Conservation (phyloP, 495 filamentous ascomycete genomes). For the Oidiodendron maius region DNA sequence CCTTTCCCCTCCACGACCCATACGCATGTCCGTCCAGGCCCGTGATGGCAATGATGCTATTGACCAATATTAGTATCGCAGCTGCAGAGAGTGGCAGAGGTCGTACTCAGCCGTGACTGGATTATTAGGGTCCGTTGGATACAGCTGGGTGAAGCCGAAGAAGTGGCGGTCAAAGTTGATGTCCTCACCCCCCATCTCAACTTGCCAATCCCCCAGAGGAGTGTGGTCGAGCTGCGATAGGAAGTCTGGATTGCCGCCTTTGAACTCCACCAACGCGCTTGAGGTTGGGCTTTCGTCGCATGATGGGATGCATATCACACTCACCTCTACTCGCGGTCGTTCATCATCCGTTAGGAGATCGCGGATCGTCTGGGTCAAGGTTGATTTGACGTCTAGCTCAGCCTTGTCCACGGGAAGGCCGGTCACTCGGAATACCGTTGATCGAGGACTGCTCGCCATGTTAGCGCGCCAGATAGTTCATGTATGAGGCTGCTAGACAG, state of each 20-base stretch:
- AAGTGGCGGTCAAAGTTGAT: slow-evolving; percentile 16
- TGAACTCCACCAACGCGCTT: slow-evolving; percentile 12
- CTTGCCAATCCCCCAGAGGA: slow-evolving; percentile 7
- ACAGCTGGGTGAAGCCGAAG: slow-evolving; percentile 19
- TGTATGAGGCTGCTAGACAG: too few species aligned
- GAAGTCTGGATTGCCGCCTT: slow-evolving; percentile 8
- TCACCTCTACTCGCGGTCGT: neutral
- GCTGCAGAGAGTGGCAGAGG: neutral
- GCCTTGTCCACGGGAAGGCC: slow-evolving; percentile 8
- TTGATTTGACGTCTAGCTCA: slow-evolving; percentile 2
- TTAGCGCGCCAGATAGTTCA: neutral
- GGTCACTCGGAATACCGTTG: slow-evolving; percentile 7
- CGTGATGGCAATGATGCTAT: slow-evolving; percentile 30
- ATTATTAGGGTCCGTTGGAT: neutral
- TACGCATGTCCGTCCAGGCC: slow-evolving; percentile 30
- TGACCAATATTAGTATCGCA: neutral
- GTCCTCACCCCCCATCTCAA: slow-evolving; percentile 9
- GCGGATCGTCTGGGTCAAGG: slow-evolving; percentile 5
- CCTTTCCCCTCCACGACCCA: slow-evolving; percentile 30
- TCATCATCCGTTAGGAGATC: slow-evolving; percentile 5
- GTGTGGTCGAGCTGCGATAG: slow-evolving; percentile 2
- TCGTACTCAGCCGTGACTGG: slow-evolving; percentile 5
- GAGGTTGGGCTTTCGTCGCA: slow-evolving; percentile 9
- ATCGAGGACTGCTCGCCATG: neutral
- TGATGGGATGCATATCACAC: slow-evolving; percentile 6